Percentiles rank a stretch among this genome's conserved stretches.
phyloP scores from a whole-genome alignment of 2,329 filamentous ascomycete species.

The Exophiala bonariae region DNA sequence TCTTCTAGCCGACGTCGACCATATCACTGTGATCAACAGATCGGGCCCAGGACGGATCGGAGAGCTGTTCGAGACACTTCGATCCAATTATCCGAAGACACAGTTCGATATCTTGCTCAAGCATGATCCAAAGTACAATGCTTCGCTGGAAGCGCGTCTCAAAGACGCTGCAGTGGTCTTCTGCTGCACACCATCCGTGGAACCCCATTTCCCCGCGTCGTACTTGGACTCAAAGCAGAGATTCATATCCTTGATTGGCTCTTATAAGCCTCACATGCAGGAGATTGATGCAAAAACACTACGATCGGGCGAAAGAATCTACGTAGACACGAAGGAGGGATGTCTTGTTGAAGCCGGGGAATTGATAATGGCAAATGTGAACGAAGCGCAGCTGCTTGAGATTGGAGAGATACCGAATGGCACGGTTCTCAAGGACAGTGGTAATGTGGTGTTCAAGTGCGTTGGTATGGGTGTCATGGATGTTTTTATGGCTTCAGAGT shows the following conservation, averaged over 20 bases:
- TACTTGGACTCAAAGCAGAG: constrained; percentile 38
- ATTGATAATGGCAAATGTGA: constrained; percentile 42
- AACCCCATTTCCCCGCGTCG: constrained; percentile 42
- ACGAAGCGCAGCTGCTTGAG: constrained; percentile 41
- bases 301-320: constrained; percentile 57
- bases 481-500: constrained; percentile 44
- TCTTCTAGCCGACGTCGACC: constrained; percentile 53
- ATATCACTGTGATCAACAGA: constrained; percentile 78
- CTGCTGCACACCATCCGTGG: constrained; percentile 49
- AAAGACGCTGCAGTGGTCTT: constrained; percentile 46
- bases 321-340: constrained; percentile 63
- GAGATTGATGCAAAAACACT: constrained; percentile 49
- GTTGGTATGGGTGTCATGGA: constrained; percentile 55
- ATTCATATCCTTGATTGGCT: constrained; percentile 54
- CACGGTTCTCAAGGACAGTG: constrained; percentile 24
- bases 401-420: constrained; percentile 40
- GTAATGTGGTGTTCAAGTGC: constrained; percentile 51
- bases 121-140: constrained; percentile 57
- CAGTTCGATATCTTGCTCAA: constrained; percentile 47
- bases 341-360: constrained; percentile 34
- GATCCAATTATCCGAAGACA: constrained; percentile 37
- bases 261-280: constrained; percentile 55
- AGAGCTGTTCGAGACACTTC: constrained; percentile 38
- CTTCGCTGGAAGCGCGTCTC: constrained; percentile 32
- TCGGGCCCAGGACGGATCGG: constrained; percentile 57